Base-by-base conservation (phyloP, 805 yeast species). In the Spathaspora passalidarum region DNA sequence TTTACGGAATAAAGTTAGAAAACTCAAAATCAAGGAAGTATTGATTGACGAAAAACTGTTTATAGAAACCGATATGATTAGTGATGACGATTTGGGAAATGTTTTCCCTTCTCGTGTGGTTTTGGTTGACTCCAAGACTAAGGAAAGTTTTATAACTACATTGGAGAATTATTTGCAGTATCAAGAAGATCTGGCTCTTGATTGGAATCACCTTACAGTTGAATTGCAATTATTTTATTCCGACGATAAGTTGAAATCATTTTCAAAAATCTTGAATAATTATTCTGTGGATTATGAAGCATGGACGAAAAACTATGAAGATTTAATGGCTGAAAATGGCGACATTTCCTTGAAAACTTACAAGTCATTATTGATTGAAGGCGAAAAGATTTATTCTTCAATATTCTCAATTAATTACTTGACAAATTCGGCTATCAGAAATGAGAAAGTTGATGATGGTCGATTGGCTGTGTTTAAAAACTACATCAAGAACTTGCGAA, bases 91-190 rank as follows among this genome's bases (percentile, higher is more conserved):
- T 36, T 62, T 83, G 39, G 57, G 52, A 14, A 70, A 73, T 34
- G 66, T 79, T 1, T 82, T 74, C 38, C 86, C 88, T 1, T 75
- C 87, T 0, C 79, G 75, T 47, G 56, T 81, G 26, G 69, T 81
- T 0, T 43, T 79, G 2, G 49, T 59, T 0, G 60, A 67, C 21
- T 17, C 42, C 1, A 60, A 60, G 3, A 45, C 64, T 4, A 61
- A 63, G 16, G 63, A 68, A 54, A 59, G 54, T 21, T 63, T 60
- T 66, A 57, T 49, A 47, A 56, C 73, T 61, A 35, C 67, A 51
- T 61, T 56, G 48, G 47, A 48, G 56, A 56, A 51, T 23, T 68
- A 59, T 57, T 58, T 75, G 56, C 46, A 63, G 46, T 54, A 63
- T 41, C 23, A 37, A 4, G 45, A 46, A 26, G 40, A 41, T 5